Base-by-base conservation (phyloP, 306 rosid genomes). In the Calophaca sinica region DNA sequence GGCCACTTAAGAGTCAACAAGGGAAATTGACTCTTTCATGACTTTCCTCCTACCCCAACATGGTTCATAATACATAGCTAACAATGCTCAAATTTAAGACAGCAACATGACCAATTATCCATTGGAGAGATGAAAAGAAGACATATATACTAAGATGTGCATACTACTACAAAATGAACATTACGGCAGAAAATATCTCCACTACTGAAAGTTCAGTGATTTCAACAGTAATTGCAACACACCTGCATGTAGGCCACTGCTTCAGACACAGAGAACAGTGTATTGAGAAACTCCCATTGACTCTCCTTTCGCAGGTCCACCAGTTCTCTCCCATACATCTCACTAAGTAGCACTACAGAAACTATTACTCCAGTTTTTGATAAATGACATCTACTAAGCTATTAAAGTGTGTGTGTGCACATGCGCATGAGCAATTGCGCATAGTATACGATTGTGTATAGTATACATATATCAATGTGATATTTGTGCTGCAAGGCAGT, bases 211-310 rank as follows among this genome's bases (percentile, higher is more conserved):
- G 67, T 76, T 72, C 12, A 58, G 51, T 5, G 62, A 33, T 68
- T 54, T 49, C 75, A 74, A 45, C 64, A 78, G 65, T 57, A 70
- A 61, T 72, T 53, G 57, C 52, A 64, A 39, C 57, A 28, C 84
- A 91, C 98, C 99, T 94, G 99, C 96, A 94, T 90, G 82, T 90
- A 94, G 39, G 99, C 98, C 85, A 94, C 98, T 81, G 97, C 98
- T 81, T 91, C 97, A 31, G 96, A 94, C 80, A 94, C 97, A 28
- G 99, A 94, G 90, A 94, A 94, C 28, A 94, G 77, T 36, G 99
- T 94, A 57, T 94, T 94, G 79, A 94, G 91, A 81, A 94, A 94
- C 81, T 88, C 97, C 99, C 99, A 94, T 84, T 80, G 86, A 84
- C 79, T 86, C 81, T 91, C 93, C 51, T 88, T 91, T 57, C 98